Base-by-base conservation (phyloP, 1,284 basidiomycete species). In the Ustilago hordei region DNA sequence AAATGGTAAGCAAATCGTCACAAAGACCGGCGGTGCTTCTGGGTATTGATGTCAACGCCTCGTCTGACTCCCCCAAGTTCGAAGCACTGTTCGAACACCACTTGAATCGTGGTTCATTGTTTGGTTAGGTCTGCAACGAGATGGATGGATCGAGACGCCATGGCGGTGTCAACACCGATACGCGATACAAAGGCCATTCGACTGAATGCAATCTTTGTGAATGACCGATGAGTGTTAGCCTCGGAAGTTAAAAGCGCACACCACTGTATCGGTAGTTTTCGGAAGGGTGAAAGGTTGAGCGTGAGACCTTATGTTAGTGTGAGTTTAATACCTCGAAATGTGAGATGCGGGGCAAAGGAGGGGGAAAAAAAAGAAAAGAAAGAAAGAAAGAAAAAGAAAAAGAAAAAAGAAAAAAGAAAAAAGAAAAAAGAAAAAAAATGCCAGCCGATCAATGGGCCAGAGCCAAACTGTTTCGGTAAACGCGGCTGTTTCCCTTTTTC, bases 201-300 rank as follows among this genome's bases (percentile, higher is more conserved):
- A 28, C 23, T 28, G 23, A 28, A 28, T 28, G 23, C 23, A 28
- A 28, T 28, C 23, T 28, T 28, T 28, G 23, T 28, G 23, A 28
- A 28, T 28, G 23, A 28, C 23, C 23, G 23, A 28, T 28, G 23
- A 28, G 23, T 28, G 23, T 28, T 28, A 28, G 23, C 23, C 3
- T 28, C 17, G 43, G 43, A 45, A 19, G 43, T 45, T n/a, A 6
- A 23, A 56, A 13, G 55, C 23, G 8, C 23, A 32, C 34, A 19
- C 2, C 11, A 45, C 31, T 31, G 11, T 43, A 32, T 68, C 60
- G 65, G 65, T 7, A 62, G 12, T n/a, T 35, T 61, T 55, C 65
- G 65, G 65, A 36, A 68, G 31, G 38, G 65, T 68, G 60, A 68
- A 68, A 62, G 60, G 31, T 57, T 47, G 47, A 55, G 56, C 45